These are phyloP conservation scores for Lentinula sp. DNA, from an alignment of 768 basidiomycete genomes.

Conservation along the genomic window DNA sequence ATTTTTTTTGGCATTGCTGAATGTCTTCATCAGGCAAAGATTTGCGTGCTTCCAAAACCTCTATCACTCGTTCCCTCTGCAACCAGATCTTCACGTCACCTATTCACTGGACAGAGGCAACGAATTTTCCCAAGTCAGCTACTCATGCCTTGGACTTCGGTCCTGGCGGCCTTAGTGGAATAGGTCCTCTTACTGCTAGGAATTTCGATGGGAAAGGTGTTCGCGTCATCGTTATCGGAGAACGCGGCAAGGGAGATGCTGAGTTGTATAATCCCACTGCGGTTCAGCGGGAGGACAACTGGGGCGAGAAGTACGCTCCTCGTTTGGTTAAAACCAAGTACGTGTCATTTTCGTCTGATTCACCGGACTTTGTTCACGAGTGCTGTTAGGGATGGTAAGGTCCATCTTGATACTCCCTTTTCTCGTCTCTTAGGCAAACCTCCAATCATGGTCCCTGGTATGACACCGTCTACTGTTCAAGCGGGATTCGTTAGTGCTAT, in stretches of 20 bases:
- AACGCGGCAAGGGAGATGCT: slow-evolving; percentile 81
- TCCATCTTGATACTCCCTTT: slow-evolving; percentile 94
- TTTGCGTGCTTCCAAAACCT: slow-evolving; percentile 60
- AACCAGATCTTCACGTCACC: slow-evolving; percentile 90
- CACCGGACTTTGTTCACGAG: slow-evolving; percentile 6
- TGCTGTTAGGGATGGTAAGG: slow-evolving; percentile 71
- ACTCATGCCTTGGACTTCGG: slow-evolving; percentile 98
- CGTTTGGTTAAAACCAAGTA: slow-evolving; percentile 85
- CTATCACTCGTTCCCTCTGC: slow-evolving; percentile 82
- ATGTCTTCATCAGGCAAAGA: slow-evolving; percentile 61
- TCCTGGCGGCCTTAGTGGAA: slow-evolving; percentile 89
- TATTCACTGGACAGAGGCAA: slow-evolving; percentile 91
- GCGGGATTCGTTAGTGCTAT: slow-evolving; percentile 92
- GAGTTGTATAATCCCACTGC: slow-evolving; percentile 70
- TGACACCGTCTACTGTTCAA: slow-evolving; percentile 97
- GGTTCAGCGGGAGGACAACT: slow-evolving; percentile 80
- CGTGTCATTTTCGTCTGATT: slow-evolving; percentile 17
- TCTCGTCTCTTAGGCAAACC: slow-evolving; percentile 94
- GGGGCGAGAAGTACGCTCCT: slow-evolving; percentile 87
- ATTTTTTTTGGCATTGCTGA: not conserved
- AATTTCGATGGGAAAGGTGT: slow-evolving; percentile 94
- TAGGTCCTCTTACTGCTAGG: slow-evolving; percentile 84
- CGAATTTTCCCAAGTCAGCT: slow-evolving; percentile 81
- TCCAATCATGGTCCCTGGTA: slow-evolving; percentile 98
- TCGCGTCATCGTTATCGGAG: slow-evolving; percentile 84